Base-by-base conservation (phyloP, 1,284 basidiomycete species). In the Apiotrichum laibachii region DNA sequence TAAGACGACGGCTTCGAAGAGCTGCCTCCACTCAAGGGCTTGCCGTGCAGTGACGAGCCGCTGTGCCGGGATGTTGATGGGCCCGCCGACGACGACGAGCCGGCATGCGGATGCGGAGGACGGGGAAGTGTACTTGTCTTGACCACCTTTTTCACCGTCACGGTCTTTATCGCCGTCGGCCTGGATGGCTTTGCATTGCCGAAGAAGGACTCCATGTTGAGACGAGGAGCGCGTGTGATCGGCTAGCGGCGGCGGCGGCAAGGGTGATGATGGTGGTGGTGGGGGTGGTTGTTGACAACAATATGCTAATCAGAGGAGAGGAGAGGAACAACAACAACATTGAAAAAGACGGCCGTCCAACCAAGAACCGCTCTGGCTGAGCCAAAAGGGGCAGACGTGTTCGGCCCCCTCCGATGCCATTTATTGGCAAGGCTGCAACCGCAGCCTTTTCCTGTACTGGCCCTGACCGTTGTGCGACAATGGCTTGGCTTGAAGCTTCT, bases 151-250 rank as follows among this genome's bases (percentile, higher is more conserved):
- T 63, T 64, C 22, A 66, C 62, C 11, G 64, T 61, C 19, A 67
- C 67, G 48, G 64, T 67, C 35, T 64, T 57, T 26, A 67, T 61
- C 13, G 60, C 26, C 2, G 63, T 37, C 2, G 57, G 46, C 53
- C 65, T 50, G 13, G 61, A 44, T 37, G 59, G 43, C 60, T 61
- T 51, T 59, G 55, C 31, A 54, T 56, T 56, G 46, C 67, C 67
- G 56, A 72, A 72, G 50, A 72, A 70, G 18, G 69, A 71, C 50
- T 68, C 59, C 67, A 70, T 70, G 45, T 47, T 52, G 50, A 2
- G 7, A 34, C 26, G 26, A 31, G 26, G 26, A 31, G 26, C 7
- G 26, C 26, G 26, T 3, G 26, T 3, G 3, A 31, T 31, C 26
- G 26, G 26, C 26, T 31, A 7, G 26, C 26, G 26, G 26, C 26